Evolutionary conservation across 2,329 filamentous ascomycete genomes (phyloP), one percentile per base, ranked within the genome.

Genomic region (Sporothrix pseudoabietina): DNA sequence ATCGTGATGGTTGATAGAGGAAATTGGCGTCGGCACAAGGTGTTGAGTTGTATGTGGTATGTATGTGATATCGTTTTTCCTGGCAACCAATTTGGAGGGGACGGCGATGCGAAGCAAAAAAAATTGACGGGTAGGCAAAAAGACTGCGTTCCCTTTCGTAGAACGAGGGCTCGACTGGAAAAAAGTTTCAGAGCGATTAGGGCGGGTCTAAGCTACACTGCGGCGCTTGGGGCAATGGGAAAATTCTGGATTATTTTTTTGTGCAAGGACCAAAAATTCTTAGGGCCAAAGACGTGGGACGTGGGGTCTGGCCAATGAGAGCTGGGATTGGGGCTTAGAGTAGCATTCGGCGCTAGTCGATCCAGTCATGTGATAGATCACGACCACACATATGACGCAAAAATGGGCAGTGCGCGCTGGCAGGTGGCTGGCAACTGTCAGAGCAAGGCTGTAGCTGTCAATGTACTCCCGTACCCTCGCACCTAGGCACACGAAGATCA

Each of bases 1-100:
- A 96, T 96, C 81, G 81, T 85, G 82, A 72, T 63, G 49, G 54
- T 72, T 70, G 61, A 49, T 68, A 68, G 49, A 68, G 49, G 41
- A 54, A 72, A 81, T 63, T 66, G 61, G 82, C 80, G 39, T 65
- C 47, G 65, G 47, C 59, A 71, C 32, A 75, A 47, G 35, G 57
- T 44, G 55, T 65, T 71, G 35, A 41, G 22, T 59, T 54, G 69
- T 69, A 55, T 71, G 70, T 22, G 54, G 61, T 57, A 30, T 61
- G 69, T 71, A 54, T 74, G 44, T 39, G 44, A 32, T 55, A 44
- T 69, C 65, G 61, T 71, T 74, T 35, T 69, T 74, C 69, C 69
- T 69, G 69, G 59, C 72, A 65, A 66, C 61, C 59, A 71, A 73
- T 73, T 69, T 73, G 55, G 66, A 69, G 68, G 69, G 72, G 63